These are phyloP conservation scores for Cinnamomum chago DNA, from an alignment of 164 flowering plant genomes.

Conservation along the genomic window DNA sequence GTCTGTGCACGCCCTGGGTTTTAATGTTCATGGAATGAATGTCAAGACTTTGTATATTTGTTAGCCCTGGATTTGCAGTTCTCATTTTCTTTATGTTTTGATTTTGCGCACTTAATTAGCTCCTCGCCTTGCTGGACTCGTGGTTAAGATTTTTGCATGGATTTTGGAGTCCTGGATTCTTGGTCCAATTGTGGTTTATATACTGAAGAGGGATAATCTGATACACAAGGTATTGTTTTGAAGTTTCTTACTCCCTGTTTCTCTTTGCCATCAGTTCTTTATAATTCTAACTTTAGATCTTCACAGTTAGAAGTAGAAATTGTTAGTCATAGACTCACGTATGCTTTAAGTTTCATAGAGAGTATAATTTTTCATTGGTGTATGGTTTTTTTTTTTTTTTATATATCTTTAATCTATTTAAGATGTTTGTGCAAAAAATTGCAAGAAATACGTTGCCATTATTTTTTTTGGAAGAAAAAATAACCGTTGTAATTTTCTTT, in stretches of 20 bases:
- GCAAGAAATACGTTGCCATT: too few species aligned
- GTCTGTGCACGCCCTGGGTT: too few species aligned
- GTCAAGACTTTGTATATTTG: neutral
- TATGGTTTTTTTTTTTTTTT: too few species aligned
- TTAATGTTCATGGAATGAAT: too few species aligned
- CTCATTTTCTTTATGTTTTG: neutral
- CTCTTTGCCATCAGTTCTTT: neutral
- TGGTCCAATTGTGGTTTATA: slow-evolving; percentile 45
- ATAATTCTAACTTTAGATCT: neutral
- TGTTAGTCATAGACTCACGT: neutral
- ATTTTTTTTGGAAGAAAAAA: too few species aligned
- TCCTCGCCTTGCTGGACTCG: slow-evolving; percentile 80
- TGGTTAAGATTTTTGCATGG: slow-evolving; percentile 66
- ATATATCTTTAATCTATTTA: too few species aligned
- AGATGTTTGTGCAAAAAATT: too few species aligned
- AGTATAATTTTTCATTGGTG: too few species aligned
- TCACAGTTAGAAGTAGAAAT: neutral
- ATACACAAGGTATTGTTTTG: slow-evolving; percentile 62
- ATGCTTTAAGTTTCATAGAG: neutral
- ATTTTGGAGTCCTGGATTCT: slow-evolving; percentile 59
- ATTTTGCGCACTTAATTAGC: slow-evolving; percentile 31
- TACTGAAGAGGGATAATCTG: slow-evolving; percentile 60
- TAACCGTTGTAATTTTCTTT: too few species aligned
- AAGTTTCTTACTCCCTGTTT: neutral
- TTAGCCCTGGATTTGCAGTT: neutral